Evolutionary conservation across 2,329 filamentous ascomycete species (phyloP), one percentile per base, ranked within the genome.

Genomic region (Boeremia lycopersici): DNA sequence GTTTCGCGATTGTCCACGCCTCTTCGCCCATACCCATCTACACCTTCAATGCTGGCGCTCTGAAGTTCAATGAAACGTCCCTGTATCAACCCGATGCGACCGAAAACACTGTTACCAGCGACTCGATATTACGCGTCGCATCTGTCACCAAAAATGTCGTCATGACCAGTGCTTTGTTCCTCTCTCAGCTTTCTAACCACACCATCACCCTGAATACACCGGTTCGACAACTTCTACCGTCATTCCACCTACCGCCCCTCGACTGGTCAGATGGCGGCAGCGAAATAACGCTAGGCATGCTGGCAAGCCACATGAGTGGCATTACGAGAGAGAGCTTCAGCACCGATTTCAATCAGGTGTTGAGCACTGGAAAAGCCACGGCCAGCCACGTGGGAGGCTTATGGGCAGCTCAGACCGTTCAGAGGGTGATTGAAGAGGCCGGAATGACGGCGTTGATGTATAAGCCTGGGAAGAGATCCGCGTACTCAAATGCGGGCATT

Each of bases 251-350:
- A 0, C 61, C 58, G 3, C 33, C 62, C 11, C 45, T 36, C 23
- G 70, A 73, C 50, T 73, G 70, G 70, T 39, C 60, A 15, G 60
- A 68, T 49, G 70, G 70, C 2, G 70, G 70, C 7, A 68, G 64
- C 25, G 68, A 71, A 9, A 72, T 73, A 28, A 71, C 69, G 0
- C 39, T 73, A 26, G 52, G 60, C 3, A 71, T 73, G 69, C 57
- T 72, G n/a, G 69, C 67, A 4, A 70, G 63, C n/a, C 69, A 73
- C 15, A 73, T 56, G 8, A 63, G 65, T 5, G 70, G 70, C 1
- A 41, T 72, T 8, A 57, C 68, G 8, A 38, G 70, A 11, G 70
- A 73, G 28, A 66, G 66, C n/a, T 73, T 68, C 38, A 64, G 61
- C 11, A 72, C 70, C 1, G 54, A 56, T 5, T 73, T 72, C 53